A percentile compares a stretch with the other conserved stretches of the same genome.
These are phyloP conservation scores for Daldinia concentrica DNA, from an alignment of 495 filamentous ascomycete genomes.

Conservation along the genomic window DNA sequence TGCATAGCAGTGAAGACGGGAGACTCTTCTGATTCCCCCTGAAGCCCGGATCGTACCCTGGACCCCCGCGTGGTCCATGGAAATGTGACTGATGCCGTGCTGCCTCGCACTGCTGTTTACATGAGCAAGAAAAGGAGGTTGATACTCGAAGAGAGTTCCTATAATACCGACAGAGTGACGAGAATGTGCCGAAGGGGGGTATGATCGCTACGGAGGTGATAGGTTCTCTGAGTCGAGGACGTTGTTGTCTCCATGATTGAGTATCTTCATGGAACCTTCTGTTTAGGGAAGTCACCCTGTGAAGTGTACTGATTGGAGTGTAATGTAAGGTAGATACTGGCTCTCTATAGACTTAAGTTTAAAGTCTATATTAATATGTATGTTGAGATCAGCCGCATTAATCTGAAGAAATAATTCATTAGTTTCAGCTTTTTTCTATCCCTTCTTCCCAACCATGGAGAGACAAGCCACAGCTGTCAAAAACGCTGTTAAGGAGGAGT, in stretches of 20 bases:
- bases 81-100: conserved; percentile 28
- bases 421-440: neutral
- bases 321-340: neutral
- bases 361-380: conserved; percentile 33
- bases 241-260: conserved; percentile 14
- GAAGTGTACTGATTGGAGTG: neutral
- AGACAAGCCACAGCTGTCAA: conserved; percentile 29
- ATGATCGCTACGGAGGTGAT: conserved; percentile 33
- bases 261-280: conserved; percentile 40
- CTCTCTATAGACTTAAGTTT: conserved; percentile 21
- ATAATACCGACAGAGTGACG: conserved; percentile 40
- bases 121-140: neutral
- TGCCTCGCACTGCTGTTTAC: conserved; percentile 7
- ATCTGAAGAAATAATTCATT: neutral
- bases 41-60: conserved; percentile 5
- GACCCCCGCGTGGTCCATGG: conserved; percentile 1
- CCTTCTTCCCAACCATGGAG: conserved; percentile 25
- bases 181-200: conserved; percentile 43
- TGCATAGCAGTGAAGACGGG: conserved; percentile 5
- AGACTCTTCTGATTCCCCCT: conserved; percentile 5
- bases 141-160: conserved; percentile 4
- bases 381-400: conserved; percentile 16
- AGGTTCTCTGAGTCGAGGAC: conserved; percentile 24
- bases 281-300: conserved; percentile 33
- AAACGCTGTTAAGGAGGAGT: conserved; percentile 46